These are phyloP conservation scores for Penicillium sp. DNA, from an alignment of 2,329 filamentous ascomycete genomes.

Conservation along the genomic window DNA sequence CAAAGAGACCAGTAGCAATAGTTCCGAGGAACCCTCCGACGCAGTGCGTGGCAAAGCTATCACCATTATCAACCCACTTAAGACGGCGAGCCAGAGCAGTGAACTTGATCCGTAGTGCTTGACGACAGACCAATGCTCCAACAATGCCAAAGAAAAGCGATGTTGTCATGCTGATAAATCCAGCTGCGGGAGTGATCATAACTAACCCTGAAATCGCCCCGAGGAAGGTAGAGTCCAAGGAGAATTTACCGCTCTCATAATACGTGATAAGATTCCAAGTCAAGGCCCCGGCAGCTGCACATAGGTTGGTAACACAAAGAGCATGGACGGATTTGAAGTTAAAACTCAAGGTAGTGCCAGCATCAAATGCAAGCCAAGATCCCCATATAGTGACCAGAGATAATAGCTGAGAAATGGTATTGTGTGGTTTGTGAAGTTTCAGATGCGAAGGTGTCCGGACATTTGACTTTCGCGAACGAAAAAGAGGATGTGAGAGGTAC, in stretches of 20 bases:
- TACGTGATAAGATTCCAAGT: constrained; percentile 52
- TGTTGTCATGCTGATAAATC: constrained; percentile 52
- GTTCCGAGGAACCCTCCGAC: constrained; percentile 54
- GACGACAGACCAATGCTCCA: constrained; percentile 50
- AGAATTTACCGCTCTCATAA: constrained; percentile 46
- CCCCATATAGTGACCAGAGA: constrained; percentile 54
- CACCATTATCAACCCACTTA: constrained; percentile 57
- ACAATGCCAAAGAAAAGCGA: constrained; percentile 51
- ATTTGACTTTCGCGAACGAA: constrained; percentile 47
- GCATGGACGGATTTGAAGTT: constrained; percentile 55
- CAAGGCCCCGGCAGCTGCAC: constrained; percentile 48
- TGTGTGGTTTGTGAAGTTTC: constrained; percentile 50
- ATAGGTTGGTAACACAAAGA: constrained; percentile 52
- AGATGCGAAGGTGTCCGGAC: constrained; percentile 50
- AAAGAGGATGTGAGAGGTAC: constrained; percentile 53
- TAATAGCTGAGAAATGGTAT: constrained; percentile 50
- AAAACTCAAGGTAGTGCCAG: constrained; percentile 50
- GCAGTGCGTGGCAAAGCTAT: constrained; percentile 58
- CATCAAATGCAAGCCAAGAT: constrained; percentile 54
- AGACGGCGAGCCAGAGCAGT: constrained; percentile 48
- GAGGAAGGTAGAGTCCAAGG: constrained; percentile 53
- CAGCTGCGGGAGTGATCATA: constrained; percentile 54
- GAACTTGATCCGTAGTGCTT: constrained; percentile 56
- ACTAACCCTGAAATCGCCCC: constrained; percentile 55
- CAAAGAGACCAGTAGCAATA: constrained; percentile 53